phyloP scores from a whole-genome alignment of 345 rosid genomes.

The Linum usitatissimum region DNA sequence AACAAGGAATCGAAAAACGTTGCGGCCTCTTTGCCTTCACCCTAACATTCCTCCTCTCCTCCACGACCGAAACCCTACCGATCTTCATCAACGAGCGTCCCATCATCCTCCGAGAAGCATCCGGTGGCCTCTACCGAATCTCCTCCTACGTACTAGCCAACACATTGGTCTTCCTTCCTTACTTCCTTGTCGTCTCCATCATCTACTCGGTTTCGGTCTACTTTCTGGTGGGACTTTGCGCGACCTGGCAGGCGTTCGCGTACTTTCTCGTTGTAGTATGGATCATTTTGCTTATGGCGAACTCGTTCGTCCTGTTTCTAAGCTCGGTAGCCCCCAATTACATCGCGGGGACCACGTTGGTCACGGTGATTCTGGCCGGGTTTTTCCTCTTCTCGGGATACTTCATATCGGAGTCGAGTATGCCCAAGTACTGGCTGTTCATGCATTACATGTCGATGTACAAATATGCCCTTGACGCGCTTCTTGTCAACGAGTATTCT shows the following conservation, averaged over 20 bases:
- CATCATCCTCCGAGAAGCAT: conserved; percentile 62
- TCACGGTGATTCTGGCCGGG: conserved; percentile 56
- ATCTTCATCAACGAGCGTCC: conserved; percentile 88
- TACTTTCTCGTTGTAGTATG: conserved; percentile 73
- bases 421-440: conserved; percentile 87
- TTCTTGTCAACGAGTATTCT: conserved; percentile 80
- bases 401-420: conserved; percentile 62
- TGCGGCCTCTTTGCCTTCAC: conserved; percentile 89
- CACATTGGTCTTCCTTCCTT: conserved; percentile 79
- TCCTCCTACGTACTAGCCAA: conserved; percentile 79
- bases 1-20: conserved; percentile 68
- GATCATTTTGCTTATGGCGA: conserved; percentile 73
- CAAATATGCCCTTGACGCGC: conserved; percentile 77
- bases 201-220: conserved; percentile 63
- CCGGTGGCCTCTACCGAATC: conserved; percentile 71
- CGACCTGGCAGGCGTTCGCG: conserved; percentile 62
- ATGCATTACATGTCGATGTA: conserved; percentile 95
- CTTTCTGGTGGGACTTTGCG: conserved; percentile 78
- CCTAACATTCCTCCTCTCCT: conserved; percentile 86
- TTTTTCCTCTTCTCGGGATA: conserved; percentile 92
- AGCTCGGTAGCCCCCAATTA: conserved; percentile 91
- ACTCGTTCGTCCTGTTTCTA: conserved; percentile 76
- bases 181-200: conserved; percentile 49
- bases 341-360: conserved; percentile 73
- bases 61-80: conserved; percentile 89